These are phyloP conservation scores for Hibiscus trionum DNA, from an alignment of 345 rosid species.

Conservation along the genomic window DNA sequence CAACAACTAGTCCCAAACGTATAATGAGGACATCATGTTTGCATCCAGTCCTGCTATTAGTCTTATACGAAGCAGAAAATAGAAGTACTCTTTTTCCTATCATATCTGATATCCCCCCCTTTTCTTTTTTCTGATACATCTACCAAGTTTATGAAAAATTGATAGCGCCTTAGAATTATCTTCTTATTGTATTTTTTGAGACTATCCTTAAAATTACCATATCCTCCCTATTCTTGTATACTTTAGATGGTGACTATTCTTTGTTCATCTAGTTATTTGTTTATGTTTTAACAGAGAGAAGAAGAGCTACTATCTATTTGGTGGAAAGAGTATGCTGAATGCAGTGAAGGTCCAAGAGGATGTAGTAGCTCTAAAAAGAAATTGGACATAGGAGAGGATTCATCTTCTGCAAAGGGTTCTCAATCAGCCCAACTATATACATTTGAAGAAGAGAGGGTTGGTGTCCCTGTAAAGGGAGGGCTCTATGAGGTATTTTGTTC, in stretches of 20 bases:
- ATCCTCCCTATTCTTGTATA: background rate
- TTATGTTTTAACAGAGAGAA: constrained; percentile 53
- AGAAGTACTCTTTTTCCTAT: background rate
- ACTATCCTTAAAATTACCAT: background rate
- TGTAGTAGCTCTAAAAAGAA: constrained; percentile 28
- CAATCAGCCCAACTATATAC: constrained; percentile 41
- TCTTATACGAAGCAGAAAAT: background rate
- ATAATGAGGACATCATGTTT: background rate
- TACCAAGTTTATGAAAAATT: background rate
- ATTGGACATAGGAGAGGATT: constrained; percentile 26
- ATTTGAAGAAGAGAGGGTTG: constrained; percentile 91
- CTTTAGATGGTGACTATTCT: background rate
- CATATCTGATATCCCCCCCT: background rate
- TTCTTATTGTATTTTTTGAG: background rate
- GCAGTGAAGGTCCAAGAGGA: constrained; percentile 77
- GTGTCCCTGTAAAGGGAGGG: constrained; percentile 98
- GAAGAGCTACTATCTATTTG: constrained; percentile 87
- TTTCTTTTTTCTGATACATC: background rate
- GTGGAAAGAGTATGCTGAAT: constrained; percentile 98
- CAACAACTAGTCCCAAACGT: background rate
- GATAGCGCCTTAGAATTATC: background rate
- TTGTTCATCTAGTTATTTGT: constrained; percentile 2
- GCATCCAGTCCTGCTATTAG: background rate
- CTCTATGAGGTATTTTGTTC: constrained; percentile 62
- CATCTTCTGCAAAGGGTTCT: constrained; percentile 26